phyloP scores from a whole-genome alignment of 192 early-diverging fungal genomes.

The Entomortierella beljakovae region DNA sequence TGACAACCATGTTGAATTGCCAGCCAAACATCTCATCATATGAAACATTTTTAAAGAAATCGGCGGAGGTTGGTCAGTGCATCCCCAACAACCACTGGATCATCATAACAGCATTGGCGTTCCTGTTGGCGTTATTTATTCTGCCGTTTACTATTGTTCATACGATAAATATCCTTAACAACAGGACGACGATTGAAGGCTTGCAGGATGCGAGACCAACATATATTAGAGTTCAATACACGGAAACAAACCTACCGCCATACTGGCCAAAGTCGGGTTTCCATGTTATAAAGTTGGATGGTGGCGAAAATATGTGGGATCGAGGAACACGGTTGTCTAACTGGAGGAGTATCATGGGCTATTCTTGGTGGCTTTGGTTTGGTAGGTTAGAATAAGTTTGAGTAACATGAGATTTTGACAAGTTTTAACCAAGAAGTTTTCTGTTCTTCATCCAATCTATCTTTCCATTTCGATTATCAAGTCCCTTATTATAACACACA shows the following conservation, averaged over 20 bases:
- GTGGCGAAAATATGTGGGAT: constrained; percentile 58
- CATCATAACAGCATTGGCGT: constrained; percentile 50
- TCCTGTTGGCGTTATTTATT: constrained; percentile 60
- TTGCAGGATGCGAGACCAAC: constrained; percentile 32
- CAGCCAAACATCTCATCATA: not conserved
- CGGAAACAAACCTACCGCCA: constrained; percentile 14
- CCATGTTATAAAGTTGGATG: constrained; percentile 36
- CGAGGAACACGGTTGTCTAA: constrained; percentile 54
- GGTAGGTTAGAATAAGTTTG: no score
- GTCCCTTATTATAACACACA: constrained; percentile 40
- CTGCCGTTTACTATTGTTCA: constrained; percentile 63
- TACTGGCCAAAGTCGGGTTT: constrained; percentile 23
- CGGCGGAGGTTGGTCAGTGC: not conserved
- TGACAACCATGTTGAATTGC: constrained; percentile 15
- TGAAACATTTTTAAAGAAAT: not conserved
- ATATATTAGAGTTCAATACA: constrained; percentile 46
- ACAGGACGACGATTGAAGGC: constrained; percentile 68
- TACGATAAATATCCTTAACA: constrained; percentile 58
- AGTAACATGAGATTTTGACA: no score
- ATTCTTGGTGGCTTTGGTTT: constrained; percentile 62
- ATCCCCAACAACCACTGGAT: constrained; percentile 54
- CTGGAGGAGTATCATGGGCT: constrained; percentile 65
- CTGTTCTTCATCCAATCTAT: not conserved
- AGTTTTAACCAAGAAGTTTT: no score
- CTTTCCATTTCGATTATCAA: not conserved